Evolutionary conservation across 768 basidiomycete genomes (phyloP), one percentile per base, ranked within the genome.

Genomic region (Suillus luteus): DNA sequence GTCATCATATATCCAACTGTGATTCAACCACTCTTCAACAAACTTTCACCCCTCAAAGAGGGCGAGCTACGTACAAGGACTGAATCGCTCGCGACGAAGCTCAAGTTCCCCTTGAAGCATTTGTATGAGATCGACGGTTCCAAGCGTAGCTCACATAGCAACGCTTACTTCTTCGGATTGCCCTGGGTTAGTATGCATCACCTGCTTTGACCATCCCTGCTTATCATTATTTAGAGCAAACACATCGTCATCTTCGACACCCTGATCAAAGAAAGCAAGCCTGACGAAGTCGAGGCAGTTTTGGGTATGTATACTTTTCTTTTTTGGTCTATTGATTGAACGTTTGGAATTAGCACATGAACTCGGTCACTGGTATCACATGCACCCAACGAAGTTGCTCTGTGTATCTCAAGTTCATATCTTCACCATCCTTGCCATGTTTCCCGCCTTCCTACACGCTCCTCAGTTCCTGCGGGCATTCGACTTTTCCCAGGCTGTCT

Each of bases 211-310:
- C 2, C 54, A 37, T 22, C 17, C 19, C 27, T 38, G n/a, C 38
- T 11, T 19, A 48, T 38, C 37, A 5, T 17, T 1, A 19, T 46
- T 59, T 66, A 92, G 91, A 91, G 88, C 79, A 95, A 95, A 69
- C 93, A 95, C 77, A 93, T 96, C 67, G 95, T 99, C 75, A 91
- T 99, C 72, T 99, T 95, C 71, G 97, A 99, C 70, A 99, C 96
- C 0, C 85, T 99, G 67, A 95, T 99, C 76, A 89, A 96, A 72
- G 87, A 98, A 71, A 91, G 87, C 75, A 86, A 89, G 69, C 85
- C 95, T 0, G 92, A 93, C 31, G 94, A 98, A 75, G 94, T 99
- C 35, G 96, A 98, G 69, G 96, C 97, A 38, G 95, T 99, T n/a
- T 85, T 98, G 49, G 89, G 82, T 82, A 68, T 22, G 78, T 37